A percentile compares a stretch with the other conserved stretches of the same genome.
These are phyloP conservation scores for Henckelia pumila DNA, from an alignment of 257 asterid species.

Conservation along the genomic window DNA sequence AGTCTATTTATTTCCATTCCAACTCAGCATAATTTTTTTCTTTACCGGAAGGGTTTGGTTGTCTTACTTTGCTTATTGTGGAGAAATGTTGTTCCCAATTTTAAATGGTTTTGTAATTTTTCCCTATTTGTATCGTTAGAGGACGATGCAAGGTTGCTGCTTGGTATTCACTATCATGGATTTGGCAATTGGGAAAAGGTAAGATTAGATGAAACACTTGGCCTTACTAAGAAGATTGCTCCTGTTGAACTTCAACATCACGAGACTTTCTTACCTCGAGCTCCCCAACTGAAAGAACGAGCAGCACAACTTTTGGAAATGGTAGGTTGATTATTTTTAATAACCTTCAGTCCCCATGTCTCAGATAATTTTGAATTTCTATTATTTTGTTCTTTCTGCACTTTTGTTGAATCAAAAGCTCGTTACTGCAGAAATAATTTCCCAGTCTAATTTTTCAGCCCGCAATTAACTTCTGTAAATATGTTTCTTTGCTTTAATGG, in stretches of 20 bases:
- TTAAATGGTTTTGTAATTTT: slow-evolving; percentile 12
- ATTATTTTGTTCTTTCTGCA: slow-evolving; percentile 18
- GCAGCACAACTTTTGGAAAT: slow-evolving; percentile 92
- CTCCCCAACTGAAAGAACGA: slow-evolving; percentile 96
- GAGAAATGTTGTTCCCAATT: slow-evolving; percentile 9
- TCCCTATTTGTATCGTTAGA: slow-evolving; percentile 45
- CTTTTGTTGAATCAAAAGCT: slow-evolving; percentile 14
- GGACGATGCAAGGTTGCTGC: slow-evolving; percentile 97
- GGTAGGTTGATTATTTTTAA: slow-evolving; percentile 45
- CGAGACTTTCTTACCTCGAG: slow-evolving; percentile 96
- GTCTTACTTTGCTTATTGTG: not conserved
- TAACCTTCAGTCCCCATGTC: slow-evolving; percentile 15
- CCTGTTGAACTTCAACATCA: slow-evolving; percentile 99
- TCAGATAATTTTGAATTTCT: slow-evolving; percentile 21
- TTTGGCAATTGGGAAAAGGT: slow-evolving; percentile 97
- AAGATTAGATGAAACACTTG: slow-evolving; percentile 83
- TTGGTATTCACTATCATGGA: slow-evolving; percentile 92
- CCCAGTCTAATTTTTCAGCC: not conserved
- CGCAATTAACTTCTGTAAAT: not conserved
- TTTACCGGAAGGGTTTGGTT: not conserved
- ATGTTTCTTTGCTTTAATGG: not conserved
- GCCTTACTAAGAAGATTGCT: slow-evolving; percentile 93
- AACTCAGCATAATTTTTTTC: slow-evolving; percentile 1
- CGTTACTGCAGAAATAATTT: not conserved
- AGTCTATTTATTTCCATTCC: slow-evolving; percentile 14